A percentile compares a stretch with the other conserved stretches of the same genome.
phyloP scores from a whole-genome alignment of 495 filamentous ascomycete species.

The Daldinia childiae region DNA sequence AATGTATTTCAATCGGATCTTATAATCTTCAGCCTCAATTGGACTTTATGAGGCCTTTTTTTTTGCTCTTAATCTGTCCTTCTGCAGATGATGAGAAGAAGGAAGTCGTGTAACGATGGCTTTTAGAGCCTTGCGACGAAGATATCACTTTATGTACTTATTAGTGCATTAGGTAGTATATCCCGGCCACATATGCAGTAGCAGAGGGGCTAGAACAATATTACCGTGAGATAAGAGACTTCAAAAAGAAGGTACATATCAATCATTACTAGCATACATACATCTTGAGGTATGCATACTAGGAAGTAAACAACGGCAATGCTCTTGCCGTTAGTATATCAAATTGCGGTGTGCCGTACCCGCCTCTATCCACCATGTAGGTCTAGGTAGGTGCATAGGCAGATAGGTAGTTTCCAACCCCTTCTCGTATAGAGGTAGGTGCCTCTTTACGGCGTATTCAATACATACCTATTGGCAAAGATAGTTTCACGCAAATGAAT shows the following conservation, averaged over 20 bases:
- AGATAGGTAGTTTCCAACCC: neutral
- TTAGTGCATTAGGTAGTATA: neutral
- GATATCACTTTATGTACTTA: neutral
- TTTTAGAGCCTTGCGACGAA: neutral
- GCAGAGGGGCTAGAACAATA: neutral
- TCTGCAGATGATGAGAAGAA: neutral
- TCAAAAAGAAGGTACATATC: neutral
- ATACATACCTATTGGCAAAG: neutral
- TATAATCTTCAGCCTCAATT: neutral
- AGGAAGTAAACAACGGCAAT: neutral
- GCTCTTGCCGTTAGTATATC: neutral
- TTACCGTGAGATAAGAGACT: neutral
- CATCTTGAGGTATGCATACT: neutral
- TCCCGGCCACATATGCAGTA: neutral
- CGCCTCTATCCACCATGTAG: neutral
- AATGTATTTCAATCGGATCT: neutral
- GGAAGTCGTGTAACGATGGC: neutral
- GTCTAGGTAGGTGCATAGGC: neutral
- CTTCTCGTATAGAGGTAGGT: neutral
- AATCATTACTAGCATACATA: too few species aligned
- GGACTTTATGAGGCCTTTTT: neutral
- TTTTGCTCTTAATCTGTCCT: neutral
- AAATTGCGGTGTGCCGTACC: constrained; percentile 18
- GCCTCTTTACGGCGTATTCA: neutral
- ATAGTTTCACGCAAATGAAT: neutral